Evolutionary conservation across 306 rosid species (phyloP).

Genomic region (Aeschynomene evenia): DNA sequence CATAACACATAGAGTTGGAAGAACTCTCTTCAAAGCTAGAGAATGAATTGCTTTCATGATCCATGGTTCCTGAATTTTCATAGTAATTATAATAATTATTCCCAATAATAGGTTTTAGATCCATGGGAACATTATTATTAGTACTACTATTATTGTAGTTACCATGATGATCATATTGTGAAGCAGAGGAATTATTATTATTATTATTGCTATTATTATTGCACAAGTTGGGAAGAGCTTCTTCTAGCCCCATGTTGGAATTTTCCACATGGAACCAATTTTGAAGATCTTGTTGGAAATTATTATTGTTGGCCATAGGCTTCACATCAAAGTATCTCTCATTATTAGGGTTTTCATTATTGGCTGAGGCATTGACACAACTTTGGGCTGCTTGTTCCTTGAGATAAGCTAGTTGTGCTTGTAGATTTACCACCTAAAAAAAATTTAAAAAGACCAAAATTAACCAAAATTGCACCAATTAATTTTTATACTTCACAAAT

Average conservation of each 20-base stretch:
- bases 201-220: neutral
- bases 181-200: neutral
- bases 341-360: conserved; percentile 56
- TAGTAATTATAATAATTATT: too few species aligned
- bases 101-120: conserved; percentile 47
- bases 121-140: conserved; percentile 25
- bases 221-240: conserved; percentile 42
- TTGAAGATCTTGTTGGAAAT: conserved; percentile 47
- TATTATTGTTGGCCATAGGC: conserved; percentile 24
- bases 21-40: conserved; percentile 72
- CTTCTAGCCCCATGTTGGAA: conserved; percentile 41
- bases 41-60: conserved; percentile 61
- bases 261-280: conserved; percentile 55
- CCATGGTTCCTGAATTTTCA: conserved; percentile 46
- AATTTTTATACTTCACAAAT: neutral
- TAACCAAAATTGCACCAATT: conserved; percentile 5
- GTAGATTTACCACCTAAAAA: conserved; percentile 77
- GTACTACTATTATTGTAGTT: too few species aligned
- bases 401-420: conserved; percentile 79
- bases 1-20: conserved; percentile 56
- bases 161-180: conserved; percentile 46
- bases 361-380: conserved; percentile 44
- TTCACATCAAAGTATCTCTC: conserved; percentile 47
- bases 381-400: conserved; percentile 76
- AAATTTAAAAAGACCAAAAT: too few species aligned